Evolutionary conservation across 192 early-diverging fungal genomes (phyloP), one percentile per base, ranked within the genome.

Genomic region (Glomus cerebriforme): DNA sequence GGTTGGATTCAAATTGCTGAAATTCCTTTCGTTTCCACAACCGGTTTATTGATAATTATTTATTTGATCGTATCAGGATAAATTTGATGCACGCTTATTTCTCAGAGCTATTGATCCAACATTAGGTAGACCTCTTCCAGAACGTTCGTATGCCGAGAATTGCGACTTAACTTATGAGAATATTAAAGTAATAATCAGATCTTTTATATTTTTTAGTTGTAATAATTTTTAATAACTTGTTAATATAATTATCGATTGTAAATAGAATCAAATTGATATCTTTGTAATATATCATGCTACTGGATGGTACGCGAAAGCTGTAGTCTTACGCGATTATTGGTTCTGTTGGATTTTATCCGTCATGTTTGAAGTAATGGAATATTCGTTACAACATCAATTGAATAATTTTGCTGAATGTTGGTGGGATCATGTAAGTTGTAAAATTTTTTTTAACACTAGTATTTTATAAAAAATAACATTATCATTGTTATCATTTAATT

Each of bases 321-420:
- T 99, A 31, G 94, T 99, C 65, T 83, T 99, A 65, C 92, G 97
- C 47, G 96, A 99, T 84, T 92, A 93, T 82, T 96, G 93, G 78
- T 93, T 97, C 83, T 97, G 96, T 84, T 99, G 97, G 97, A 96
- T 99, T 63, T 81, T 97, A 69, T 96, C 95, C 0, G 82, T 99
- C 65, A 91, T 95, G 83, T 99, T 99, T 85, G 97, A 99, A 84
- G 85, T 97, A 34, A 90, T 95, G 88, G 97, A 99, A 81, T 99
- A 99, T 85, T 94, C 96, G 67, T 87, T 99, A 60, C 89, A 92
- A 75, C 96, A 99, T 85, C 97, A 97, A 82, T 87, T 99, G 81
- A 93, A 94, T 69, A 99, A 99, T 84, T 99, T 99, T 87, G 93
- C 94, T 73, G 97, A 99, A 88, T 99, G 97, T 82, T 99, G 96